phyloP scores from a whole-genome alignment of 306 rosid genomes.

The Dalbergia cochinchinensis region DNA sequence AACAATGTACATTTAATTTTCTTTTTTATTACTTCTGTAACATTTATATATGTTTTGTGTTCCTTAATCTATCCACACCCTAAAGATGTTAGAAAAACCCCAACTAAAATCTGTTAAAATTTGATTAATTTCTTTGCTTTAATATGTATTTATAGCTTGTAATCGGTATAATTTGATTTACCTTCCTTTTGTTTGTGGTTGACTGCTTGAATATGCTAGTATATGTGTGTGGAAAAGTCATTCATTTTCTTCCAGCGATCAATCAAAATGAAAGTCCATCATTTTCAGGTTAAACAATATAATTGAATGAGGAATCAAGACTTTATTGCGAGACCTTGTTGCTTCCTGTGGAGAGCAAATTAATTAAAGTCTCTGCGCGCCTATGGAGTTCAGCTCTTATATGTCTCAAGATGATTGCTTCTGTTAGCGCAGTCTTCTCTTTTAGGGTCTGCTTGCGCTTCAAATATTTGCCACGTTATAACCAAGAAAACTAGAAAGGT shows the following conservation, averaged over 20 bases:
- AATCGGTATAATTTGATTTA: not conserved
- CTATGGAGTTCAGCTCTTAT: not conserved
- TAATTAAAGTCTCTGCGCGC: not conserved
- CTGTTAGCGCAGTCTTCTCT: slow-evolving; percentile 1
- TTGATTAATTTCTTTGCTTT: not conserved
- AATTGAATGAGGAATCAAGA: slow-evolving; percentile 9
- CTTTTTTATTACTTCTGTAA: too few relatives aligned
- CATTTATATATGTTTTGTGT: too few relatives aligned
- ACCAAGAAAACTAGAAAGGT: not conserved
- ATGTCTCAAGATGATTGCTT: slow-evolving; percentile 32
- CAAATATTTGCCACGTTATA: slow-evolving; percentile 32
- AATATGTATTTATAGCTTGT: not conserved
- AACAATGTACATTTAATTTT: too few relatives aligned
- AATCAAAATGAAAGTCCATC: slow-evolving; percentile 15
- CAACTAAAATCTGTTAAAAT: not conserved
- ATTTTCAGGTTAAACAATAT: not conserved
- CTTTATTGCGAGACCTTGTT: not conserved
- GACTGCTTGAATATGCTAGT: not conserved
- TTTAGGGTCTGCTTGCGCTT: slow-evolving; percentile 13
- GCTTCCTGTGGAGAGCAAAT: slow-evolving; percentile 15
- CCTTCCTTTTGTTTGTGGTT: not conserved
- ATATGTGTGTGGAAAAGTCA: not conserved
- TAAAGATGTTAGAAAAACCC: too few relatives aligned
- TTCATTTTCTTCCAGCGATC: not conserved
- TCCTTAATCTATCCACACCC: too few relatives aligned